A percentile compares a stretch with the other conserved stretches of the same genome.
phyloP scores from a whole-genome alignment of 441 rosid genomes.

The Biscutella laevigata region DNA sequence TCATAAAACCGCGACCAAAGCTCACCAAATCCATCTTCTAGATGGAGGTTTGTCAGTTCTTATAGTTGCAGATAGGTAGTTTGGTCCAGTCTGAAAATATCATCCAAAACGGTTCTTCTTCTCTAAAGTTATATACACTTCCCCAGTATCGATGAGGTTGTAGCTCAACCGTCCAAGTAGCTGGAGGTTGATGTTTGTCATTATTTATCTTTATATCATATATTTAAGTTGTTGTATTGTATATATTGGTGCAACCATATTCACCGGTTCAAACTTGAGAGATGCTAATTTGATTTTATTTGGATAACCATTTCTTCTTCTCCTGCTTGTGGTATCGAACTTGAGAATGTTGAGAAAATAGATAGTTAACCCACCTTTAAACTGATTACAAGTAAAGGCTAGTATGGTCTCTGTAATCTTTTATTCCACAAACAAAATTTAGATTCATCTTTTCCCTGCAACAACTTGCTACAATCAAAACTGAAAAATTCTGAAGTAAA shows the following conservation, averaged over 20 bases:
- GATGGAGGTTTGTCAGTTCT: constrained; percentile 2
- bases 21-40: constrained; percentile 82
- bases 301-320: background rate
- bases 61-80: constrained; percentile 32
- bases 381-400: background rate
- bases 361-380: background rate
- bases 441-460: constrained; percentile 8
- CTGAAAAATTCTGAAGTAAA: background rate
- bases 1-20: constrained; percentile 58
- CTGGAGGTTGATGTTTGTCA: constrained; percentile 16
- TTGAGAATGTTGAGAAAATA: background rate
- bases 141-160: constrained; percentile 17
- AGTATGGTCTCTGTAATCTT: background rate
- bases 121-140: constrained; percentile 7
- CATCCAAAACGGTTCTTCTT: constrained; percentile 22
- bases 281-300: constrained; percentile 18
- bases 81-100: constrained; percentile 19
- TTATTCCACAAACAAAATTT: constrained; percentile 7
- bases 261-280: constrained; percentile 21
- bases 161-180: constrained; percentile 19
- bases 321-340: background rate
- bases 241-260: constrained; percentile 24
- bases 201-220: constrained; percentile 8
- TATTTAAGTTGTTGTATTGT: constrained; percentile 21
- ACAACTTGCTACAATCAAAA: constrained; percentile 24